Conservation (phyloP, 1,284 basidiomycete species). For the Austroboletus novae-zelandiae region DNA sequence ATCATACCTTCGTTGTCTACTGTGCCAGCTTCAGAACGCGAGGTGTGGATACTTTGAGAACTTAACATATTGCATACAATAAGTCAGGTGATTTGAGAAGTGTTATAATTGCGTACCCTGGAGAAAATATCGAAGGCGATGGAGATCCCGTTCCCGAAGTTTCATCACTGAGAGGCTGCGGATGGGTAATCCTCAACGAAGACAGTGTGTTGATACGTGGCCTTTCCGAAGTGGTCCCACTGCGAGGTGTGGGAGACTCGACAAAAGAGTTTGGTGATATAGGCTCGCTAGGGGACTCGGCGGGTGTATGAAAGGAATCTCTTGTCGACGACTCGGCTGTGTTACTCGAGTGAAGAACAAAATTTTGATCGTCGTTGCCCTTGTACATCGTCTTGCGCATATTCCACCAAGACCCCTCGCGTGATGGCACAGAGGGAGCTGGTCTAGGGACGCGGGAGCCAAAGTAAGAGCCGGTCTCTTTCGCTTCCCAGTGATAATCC, state of each 20-base stretch:
- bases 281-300: slow-evolving; percentile 13
- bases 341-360: background rate
- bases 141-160: slow-evolving; percentile 6
- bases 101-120: slow-evolving; percentile 9
- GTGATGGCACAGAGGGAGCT: background rate
- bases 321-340: background rate
- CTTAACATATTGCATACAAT: slow-evolving; percentile 11
- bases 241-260: slow-evolving; percentile 10
- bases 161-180: slow-evolving; percentile 11
- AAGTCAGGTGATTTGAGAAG: background rate
- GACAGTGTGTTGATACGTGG: slow-evolving; percentile 1
- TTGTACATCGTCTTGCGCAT: background rate
- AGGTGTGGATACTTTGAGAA: slow-evolving; percentile 14
- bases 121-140: slow-evolving; percentile 6
- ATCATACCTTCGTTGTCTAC: slow-evolving; percentile 16
- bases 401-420: background rate
- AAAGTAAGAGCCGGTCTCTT: slow-evolving; percentile 14
- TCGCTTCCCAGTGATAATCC: slow-evolving; percentile 9
- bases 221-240: background rate
- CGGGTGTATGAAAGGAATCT: slow-evolving; percentile 12
- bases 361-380: background rate
- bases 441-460: slow-evolving; percentile 7
- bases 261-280: slow-evolving; percentile 10
- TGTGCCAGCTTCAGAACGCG: slow-evolving; percentile 8
- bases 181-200: background rate